A percentile compares a stretch with the other conserved stretches of the same genome.
Evolutionary conservation across 1,284 basidiomycete genomes (phyloP).

Genomic region (Melampsora abietis-canadensis): DNA sequence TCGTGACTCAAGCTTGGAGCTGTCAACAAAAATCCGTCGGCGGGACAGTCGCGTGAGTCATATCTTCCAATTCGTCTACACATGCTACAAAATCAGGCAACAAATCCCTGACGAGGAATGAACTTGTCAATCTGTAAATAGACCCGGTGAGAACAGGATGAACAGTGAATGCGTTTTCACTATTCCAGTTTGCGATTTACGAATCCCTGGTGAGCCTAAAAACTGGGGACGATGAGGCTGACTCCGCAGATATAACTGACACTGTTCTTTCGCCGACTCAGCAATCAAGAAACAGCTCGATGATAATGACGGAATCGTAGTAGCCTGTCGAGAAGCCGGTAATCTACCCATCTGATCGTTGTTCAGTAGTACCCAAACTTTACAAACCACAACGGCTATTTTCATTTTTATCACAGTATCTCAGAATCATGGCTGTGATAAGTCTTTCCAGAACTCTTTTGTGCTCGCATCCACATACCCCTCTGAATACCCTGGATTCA

Average conservation of each 20-base stretch:
- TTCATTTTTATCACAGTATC: too few relatives aligned
- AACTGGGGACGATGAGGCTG: background rate
- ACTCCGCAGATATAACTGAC: background rate
- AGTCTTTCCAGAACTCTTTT: too few relatives aligned
- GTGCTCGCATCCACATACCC: too few relatives aligned
- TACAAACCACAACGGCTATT: too few relatives aligned
- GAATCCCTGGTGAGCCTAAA: slow-evolving; percentile 32
- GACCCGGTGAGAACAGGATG: slow-evolving; percentile 21
- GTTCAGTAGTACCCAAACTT: too few relatives aligned
- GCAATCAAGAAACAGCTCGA: slow-evolving; percentile 30
- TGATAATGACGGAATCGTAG: slow-evolving; percentile 23
- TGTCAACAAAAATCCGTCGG: slow-evolving; percentile 33
- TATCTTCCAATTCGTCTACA: background rate
- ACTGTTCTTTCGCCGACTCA: background rate
- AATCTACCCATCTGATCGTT: slow-evolving; percentile 6
- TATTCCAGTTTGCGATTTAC: slow-evolving; percentile 31
- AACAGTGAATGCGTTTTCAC: slow-evolving; percentile 37
- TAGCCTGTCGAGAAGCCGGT: slow-evolving; percentile 38
- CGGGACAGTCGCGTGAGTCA: slow-evolving; percentile 10
- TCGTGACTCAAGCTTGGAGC: slow-evolving; percentile 27
- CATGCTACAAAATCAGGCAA: background rate
- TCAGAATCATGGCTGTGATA: too few relatives aligned
- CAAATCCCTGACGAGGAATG: background rate
- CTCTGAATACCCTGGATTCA: too few relatives aligned
- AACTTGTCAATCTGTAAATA: background rate